Base-by-base conservation (phyloP, 1,139 yeast species). In the Tardiomyces digboiensis region DNA sequence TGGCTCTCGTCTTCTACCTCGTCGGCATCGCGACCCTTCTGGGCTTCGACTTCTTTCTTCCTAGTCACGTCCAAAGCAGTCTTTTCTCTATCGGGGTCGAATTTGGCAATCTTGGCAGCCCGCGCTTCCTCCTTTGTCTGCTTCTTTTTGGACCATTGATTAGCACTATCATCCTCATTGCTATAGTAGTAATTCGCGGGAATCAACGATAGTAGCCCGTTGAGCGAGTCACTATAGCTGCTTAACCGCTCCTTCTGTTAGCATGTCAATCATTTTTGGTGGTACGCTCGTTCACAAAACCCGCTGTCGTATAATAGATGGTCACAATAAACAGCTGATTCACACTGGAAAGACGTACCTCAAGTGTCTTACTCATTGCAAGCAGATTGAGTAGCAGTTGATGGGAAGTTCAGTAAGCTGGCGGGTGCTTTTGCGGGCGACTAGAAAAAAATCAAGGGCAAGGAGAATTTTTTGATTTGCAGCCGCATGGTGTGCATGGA, bases 161-260 rank as follows among this genome's bases (percentile, higher is more conserved):
- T 82, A 57, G 82, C 80, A 2, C 82, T 72, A 52, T 78, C 78
- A 41, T 80, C 82, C 39, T 83, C 86, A 52, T 78, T 84, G 58
- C 79, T 85, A 60, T 86, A 87, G 61, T 89, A 89, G 58, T 83
- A 87, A 59, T 88, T 87, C 8, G 97, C 95, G 7, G 98, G 97
- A 48, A 91, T 88, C 60, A 91, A 70, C 19, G 97, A 86, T 49
- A 91, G 70, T 46, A 91, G 70, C 38, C 97, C 96, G 60, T 86
- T 89, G 62, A 91, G 89, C 7, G 97, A 93, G 47, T 81, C 73
- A 18, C 96, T 83, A 59, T 87, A 94, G 42, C 82, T 78, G 63
- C 81, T 79, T 53, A 88, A 74, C 55, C 96, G 80, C 59, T 86
- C 95, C 78, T 85, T 57, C 51, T 49, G 60, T 52, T 26, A 26